These are phyloP conservation scores for Solanum corneliomulleri DNA, from an alignment of 257 asterid species.

Conservation along the genomic window DNA sequence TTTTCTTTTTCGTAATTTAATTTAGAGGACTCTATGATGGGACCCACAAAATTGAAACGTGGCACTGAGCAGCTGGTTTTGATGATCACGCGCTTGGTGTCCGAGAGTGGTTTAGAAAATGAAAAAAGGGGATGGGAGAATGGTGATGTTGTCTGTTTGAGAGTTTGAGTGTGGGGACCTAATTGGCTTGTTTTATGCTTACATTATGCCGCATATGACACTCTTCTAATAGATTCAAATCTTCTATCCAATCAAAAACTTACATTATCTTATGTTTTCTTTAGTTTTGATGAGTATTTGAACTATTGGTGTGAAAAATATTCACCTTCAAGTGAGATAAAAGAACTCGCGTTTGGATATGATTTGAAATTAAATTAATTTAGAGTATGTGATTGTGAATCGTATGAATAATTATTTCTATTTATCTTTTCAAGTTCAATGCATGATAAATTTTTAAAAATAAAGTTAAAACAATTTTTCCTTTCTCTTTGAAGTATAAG, in stretches of 20 bases:
- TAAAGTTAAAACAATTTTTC: neutral
- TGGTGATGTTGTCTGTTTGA: constrained; percentile 6
- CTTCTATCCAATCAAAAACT: neutral
- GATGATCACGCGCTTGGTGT: neutral
- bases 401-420: no score
- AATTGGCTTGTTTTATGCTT: neutral
- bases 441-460: no score
- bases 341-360: neutral
- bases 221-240: neutral
- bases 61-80: neutral
- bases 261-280: neutral
- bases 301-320: neutral
- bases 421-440: no score
- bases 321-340: neutral
- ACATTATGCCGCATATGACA: neutral
- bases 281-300: neutral
- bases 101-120: neutral
- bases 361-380: neutral
- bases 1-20: no score
- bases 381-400: neutral
- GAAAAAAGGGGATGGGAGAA: neutral
- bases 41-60: neutral
- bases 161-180: constrained; percentile 1
- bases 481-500: neutral
- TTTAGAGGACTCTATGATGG: neutral